Evolutionary conservation across 129 eudicot genomes (phyloP), one percentile per base, ranked within the genome.

Genomic region (Kitagawia praeruptora): DNA sequence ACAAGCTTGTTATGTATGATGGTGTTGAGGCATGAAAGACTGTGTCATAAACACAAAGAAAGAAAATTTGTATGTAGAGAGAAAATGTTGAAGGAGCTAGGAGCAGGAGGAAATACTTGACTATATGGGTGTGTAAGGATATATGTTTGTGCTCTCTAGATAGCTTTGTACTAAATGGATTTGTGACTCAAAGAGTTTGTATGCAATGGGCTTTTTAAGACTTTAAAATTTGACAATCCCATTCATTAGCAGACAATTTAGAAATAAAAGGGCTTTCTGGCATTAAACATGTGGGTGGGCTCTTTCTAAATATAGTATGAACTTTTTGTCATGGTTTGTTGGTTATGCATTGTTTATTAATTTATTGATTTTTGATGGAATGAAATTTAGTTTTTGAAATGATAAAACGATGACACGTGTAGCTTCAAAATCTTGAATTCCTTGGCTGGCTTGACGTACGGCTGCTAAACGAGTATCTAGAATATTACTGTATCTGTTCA

Each of bases 171-270:
- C 54, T 44, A 11, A 19, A 23, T 28, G 54, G 54, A 74, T 74
- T 27, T 75, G 61, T 10, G 77, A 25, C 3, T 64, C 71, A 10
- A 11, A 64, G n/a, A 74, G 38, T 75, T 74, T 46, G 39, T 74
- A 28, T 1, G 77, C 25, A 15, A 45, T 46, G 77, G 40, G 14
- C 41, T 46, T 75, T 75, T 75, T 46, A 75, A 75, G 77, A 75
- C 41, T 5, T 27, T 75, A 63, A 27, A 75, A 46, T 42, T n/a
- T 12, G 14, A n/a, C 56, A 49, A 74, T 45, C 41, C n/a, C 42
- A 41, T 46, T 31, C 34, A 31, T 46, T 46, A 75, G 77, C 77
- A 75, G 77, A 51, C 77, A 75, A 75, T 75, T 14, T 75, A 46
- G 77, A 73, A 75, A 75, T 27, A 46, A 9, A 46, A 61, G n/a